phyloP scores from a whole-genome alignment of 495 filamentous ascomycete species.

The Penicillium verhagenii region DNA sequence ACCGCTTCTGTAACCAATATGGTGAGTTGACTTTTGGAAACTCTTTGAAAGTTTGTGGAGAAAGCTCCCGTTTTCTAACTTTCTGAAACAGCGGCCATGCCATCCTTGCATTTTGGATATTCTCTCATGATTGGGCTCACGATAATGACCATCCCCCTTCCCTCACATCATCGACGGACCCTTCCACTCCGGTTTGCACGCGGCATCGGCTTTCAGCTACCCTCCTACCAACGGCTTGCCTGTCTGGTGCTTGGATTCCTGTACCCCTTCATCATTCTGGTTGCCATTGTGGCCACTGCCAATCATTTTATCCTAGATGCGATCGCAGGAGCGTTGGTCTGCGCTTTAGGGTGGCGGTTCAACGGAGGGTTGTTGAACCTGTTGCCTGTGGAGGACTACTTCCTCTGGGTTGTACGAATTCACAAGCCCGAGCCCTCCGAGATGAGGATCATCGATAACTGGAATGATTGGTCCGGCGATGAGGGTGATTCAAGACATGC shows the following conservation, averaged over 20 bases:
- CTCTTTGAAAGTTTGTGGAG: too few relatives aligned
- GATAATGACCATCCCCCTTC: constrained; percentile 54
- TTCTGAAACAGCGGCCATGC: constrained; percentile 65
- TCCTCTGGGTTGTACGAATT: constrained; percentile 60
- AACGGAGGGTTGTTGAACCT: constrained; percentile 61
- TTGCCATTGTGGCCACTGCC: constrained; percentile 69
- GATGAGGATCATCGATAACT: constrained; percentile 3
- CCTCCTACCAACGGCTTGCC: constrained; percentile 45
- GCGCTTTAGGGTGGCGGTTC: constrained; percentile 54
- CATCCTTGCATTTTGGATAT: constrained; percentile 77
- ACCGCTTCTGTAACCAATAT: constrained; percentile 66
- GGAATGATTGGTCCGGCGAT: constrained; percentile 19
- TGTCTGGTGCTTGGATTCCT: constrained; percentile 54
- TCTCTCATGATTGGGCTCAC: constrained; percentile 73
- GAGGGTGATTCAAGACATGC: constrained; percentile 16
- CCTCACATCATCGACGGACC: constrained; percentile 31
- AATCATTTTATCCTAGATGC: constrained; percentile 76
- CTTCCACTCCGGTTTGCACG: constrained; percentile 21
- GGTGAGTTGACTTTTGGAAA: constrained; percentile 28
- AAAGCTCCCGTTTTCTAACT: constrained; percentile 3
- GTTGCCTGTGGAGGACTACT: constrained; percentile 62
- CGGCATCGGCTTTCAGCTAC: constrained; percentile 25
- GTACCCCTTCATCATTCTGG: constrained; percentile 64
- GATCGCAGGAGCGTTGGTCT: constrained; percentile 61
- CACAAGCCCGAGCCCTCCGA: constrained; percentile 54